phyloP scores from a whole-genome alignment of 352 stramenopile genomes.

The Phytopythium cucurbitacearum region DNA sequence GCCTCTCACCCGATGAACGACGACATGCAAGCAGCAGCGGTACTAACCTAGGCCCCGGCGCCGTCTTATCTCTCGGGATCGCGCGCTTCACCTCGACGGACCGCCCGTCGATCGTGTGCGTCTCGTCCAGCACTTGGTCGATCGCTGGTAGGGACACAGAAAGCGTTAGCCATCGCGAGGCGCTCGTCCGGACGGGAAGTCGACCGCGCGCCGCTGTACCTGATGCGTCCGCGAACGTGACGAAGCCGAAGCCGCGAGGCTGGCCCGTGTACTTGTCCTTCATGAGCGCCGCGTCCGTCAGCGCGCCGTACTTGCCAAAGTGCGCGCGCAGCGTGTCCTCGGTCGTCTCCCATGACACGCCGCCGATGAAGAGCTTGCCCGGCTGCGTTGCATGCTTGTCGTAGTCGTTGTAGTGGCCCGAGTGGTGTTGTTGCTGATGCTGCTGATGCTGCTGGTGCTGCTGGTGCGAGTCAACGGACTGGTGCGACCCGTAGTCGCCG shows the following conservation, averaged over 20 bases:
- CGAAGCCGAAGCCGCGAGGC: slow-evolving; percentile 90
- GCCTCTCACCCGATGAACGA: slow-evolving; percentile 13
- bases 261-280: slow-evolving; percentile 93
- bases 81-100: slow-evolving; percentile 91
- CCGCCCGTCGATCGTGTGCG: slow-evolving; percentile 88
- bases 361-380: slow-evolving; percentile 91
- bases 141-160: slow-evolving; percentile 38
- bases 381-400: slow-evolving; percentile 20
- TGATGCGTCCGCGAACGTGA: slow-evolving; percentile 89
- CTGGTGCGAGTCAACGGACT: slow-evolving; percentile 33
- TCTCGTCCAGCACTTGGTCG: slow-evolving; percentile 78
- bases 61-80: slow-evolving; percentile 83
- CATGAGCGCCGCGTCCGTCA: slow-evolving; percentile 89
- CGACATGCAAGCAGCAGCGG: slow-evolving; percentile 2
- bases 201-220: slow-evolving; percentile 27
- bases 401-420: slow-evolving; percentile 28
- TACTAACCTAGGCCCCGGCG: slow-evolving; percentile 72
- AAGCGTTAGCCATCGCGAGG: background rate
- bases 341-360: slow-evolving; percentile 92
- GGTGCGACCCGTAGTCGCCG: slow-evolving; percentile 21
- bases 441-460: slow-evolving; percentile 34
- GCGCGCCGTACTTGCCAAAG: slow-evolving; percentile 85
- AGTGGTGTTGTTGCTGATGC: slow-evolving; percentile 15
- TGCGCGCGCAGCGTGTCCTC: slow-evolving; percentile 87
- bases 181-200: too few species aligned